Base-by-base conservation (phyloP, 1,139 yeast species). In the Hyphopichia buzzinii region DNA sequence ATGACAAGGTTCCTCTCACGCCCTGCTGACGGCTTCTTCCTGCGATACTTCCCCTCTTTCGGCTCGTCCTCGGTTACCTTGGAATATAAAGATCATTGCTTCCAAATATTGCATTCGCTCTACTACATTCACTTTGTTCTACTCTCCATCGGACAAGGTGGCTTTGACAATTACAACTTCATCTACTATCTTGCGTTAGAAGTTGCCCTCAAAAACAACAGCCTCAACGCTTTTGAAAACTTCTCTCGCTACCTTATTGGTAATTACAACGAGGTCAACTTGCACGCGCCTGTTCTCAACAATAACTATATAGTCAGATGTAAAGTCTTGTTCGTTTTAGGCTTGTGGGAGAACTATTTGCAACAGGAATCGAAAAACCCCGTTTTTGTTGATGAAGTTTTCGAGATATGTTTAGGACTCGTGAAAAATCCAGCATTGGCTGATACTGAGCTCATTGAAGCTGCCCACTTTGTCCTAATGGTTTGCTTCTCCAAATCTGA, bases 161-260 rank as follows among this genome's bases (percentile, higher is more conserved):
- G 88, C 1, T 84, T 84, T 52, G 84, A 81, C 36, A 70, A 78
- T 15, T 84, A 79, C 53, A 81, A 81, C 47, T 83, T 80, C 53
- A 79, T 81, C n/a, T 76, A 77, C 46, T 66, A 73, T 33, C 58
- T 79, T 3, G 56, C 78, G 13, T 42, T 77, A 5, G 86, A 81
- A 38, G 36, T 63, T 48, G 70, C 37, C 31, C 74, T 48, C 37
- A 67, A 42, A 54, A 64, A 51, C 42, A 42, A 50, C 10, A 12
- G 39, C 4, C 57, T 31, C n/a, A 38, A 12, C 14, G 49, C 37
- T 33, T 63, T 72, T 21, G 77, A 75, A 41, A 45, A 50, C 3
- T 50, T 75, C 26, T 61, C 78, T 3, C 48, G 61, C 43, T 53
- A 49, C 17, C 55, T 78, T 46, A 58, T 79, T 4, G 69, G 72